These are phyloP conservation scores for Silene coronaria DNA, from an alignment of 179 eudicot genomes.

Conservation along the genomic window DNA sequence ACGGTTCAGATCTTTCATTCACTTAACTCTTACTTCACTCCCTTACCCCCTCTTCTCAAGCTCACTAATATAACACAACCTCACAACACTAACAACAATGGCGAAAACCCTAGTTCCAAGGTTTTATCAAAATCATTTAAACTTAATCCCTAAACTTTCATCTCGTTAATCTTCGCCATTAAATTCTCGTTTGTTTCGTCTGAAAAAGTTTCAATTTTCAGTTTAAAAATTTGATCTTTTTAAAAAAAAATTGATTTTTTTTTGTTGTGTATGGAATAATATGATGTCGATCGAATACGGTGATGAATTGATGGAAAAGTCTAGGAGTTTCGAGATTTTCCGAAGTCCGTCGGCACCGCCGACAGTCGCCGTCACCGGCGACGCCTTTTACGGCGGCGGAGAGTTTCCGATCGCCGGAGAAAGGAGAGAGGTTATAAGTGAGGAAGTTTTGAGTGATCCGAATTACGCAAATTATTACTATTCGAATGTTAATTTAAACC, in stretches of 20 bases:
- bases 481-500: constrained; percentile 81
- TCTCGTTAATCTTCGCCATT: no score
- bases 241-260: background rate
- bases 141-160: background rate
- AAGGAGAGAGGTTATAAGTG: constrained; percentile 49
- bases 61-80: background rate
- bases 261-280: constrained; percentile 21
- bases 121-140: constrained; percentile 21
- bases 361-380: constrained; percentile 80
- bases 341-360: constrained; percentile 96
- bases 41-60: background rate
- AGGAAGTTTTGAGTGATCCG: constrained; percentile 89
- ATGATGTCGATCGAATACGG: constrained; percentile 39
- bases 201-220: constrained; percentile 9
- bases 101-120: constrained; percentile 23
- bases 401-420: constrained; percentile 35
- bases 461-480: constrained; percentile 76
- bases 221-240: background rate
- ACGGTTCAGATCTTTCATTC: constrained; percentile 29
- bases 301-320: constrained; percentile 53
- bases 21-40: constrained; percentile 25
- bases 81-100: constrained; percentile 23
- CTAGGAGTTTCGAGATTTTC: constrained; percentile 52
- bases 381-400: constrained; percentile 41
- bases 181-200: background rate